Conservation (phyloP, 805 yeast species). For the Yarrowia hollandica region DNA sequence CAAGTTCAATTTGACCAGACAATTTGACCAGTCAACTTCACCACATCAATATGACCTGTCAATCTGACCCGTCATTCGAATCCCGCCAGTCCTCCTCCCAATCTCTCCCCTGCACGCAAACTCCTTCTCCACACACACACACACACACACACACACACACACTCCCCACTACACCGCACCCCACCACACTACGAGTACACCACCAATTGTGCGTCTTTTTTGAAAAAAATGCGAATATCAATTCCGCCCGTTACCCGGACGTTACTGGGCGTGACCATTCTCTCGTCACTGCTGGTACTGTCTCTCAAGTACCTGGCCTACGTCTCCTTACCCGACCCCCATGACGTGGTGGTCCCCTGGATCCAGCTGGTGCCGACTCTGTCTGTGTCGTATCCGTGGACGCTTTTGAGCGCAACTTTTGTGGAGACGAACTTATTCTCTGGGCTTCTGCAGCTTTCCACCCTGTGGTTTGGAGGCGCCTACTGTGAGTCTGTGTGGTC, state of each 20-base stretch:
- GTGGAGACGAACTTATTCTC: slow-evolving; percentile 50
- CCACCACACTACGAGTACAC: too few relatives aligned
- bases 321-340: neutral
- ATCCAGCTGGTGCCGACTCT: slow-evolving; percentile 52
- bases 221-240: slow-evolving; percentile 1
- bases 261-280: neutral
- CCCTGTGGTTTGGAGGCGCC: slow-evolving; percentile 55
- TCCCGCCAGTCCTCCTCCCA: too few relatives aligned
- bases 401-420: slow-evolving; percentile 49
- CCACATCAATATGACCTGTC: too few relatives aligned
- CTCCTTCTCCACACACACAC: too few relatives aligned
- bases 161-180: too few relatives aligned
- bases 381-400: slow-evolving; percentile 52
- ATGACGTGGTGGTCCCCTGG: slow-evolving; percentile 44
- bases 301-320: neutral
- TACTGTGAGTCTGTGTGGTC: slow-evolving; percentile 72
- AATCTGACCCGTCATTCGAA: too few relatives aligned
- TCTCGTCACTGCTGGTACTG: neutral
- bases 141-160: too few relatives aligned
- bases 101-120: too few relatives aligned
- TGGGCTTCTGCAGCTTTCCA: slow-evolving; percentile 43
- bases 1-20: too few relatives aligned
- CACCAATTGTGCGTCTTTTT: too few relatives aligned
- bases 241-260: slow-evolving; percentile 15
- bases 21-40: too few relatives aligned